Evolutionary conservation across 176 grass and related monocot species (phyloP), one percentile per base, ranked within the genome.

Genomic region (sorghum (Sorghum bicolor)): DNA sequence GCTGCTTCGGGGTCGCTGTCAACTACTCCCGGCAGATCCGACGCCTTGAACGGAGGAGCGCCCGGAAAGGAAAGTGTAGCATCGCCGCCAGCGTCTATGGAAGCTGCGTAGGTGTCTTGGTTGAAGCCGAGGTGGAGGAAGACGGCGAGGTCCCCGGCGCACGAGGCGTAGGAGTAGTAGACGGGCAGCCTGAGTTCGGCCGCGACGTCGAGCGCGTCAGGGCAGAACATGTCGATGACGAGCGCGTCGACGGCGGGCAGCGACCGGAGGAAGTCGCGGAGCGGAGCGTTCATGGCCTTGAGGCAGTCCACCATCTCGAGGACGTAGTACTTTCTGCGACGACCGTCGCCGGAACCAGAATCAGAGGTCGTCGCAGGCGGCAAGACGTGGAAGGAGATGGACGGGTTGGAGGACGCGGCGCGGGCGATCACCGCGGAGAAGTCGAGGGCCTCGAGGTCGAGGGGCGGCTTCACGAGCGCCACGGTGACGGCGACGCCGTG

Each of bases 181-280:
- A 44, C 79, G 12, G 80, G 89, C 31, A 88, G 37, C 22, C 13
- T 34, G 67, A 80, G 77, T 14, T 74, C 58, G 17, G 67, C 68
- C 30, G 84, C 81, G 7, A 84, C 76, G 61, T 91, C 75, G 61
- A 80, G 69, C 4, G 85, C 68, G 37, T 78, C 80, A 2, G 25
- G 22, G 80, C 69, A 79, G 71, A 91, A 91, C 75, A 91, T 87
- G 77, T 91, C 81, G 72, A 84, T 9, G 67, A 91, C 81, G 62
- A 91, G 37, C 32, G 85, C 80, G 64, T 70, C 20, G 11, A 86
- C 31, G 34, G 41, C 4, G 2, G 68, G 70, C 32, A 75, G 37
- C 15, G 85, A 77, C 8, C 70, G 8, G 74, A 91, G 68, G 82
- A 86, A 88, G 34, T 82, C 74, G 40, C 38, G 79, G 39, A 87